These are phyloP conservation scores for Aspergillus eucalypticola DNA, from an alignment of 2,329 filamentous ascomycete genomes.

Conservation along the genomic window DNA sequence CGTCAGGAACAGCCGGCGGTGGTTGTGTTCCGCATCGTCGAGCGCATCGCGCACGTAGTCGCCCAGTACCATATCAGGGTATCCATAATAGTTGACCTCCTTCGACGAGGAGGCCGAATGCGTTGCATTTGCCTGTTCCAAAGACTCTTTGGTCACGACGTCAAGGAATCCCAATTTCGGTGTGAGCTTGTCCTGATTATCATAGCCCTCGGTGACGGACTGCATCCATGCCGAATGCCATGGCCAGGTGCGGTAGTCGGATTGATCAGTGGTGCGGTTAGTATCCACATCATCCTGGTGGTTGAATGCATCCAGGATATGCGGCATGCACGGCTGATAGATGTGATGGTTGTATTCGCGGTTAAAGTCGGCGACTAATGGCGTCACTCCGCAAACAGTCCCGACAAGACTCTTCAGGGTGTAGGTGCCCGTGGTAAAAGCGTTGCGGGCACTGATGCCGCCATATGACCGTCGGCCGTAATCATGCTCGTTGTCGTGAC, in stretches of 20 bases:
- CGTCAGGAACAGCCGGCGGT: slow-evolving; percentile 35
- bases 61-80: slow-evolving; percentile 32
- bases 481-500: slow-evolving; percentile 22
- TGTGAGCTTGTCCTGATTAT: slow-evolving; percentile 32
- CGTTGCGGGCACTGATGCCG: slow-evolving; percentile 46
- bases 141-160: slow-evolving; percentile 29
- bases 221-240: slow-evolving; percentile 39
- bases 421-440: slow-evolving; percentile 46
- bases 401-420: slow-evolving; percentile 48
- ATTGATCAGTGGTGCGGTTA: slow-evolving; percentile 11
- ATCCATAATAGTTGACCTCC: slow-evolving; percentile 38
- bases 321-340: slow-evolving; percentile 50
- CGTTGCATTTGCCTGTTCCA: slow-evolving; percentile 26
- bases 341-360: slow-evolving; percentile 45
- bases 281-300: slow-evolving; percentile 25
- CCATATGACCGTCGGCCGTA: slow-evolving; percentile 33
- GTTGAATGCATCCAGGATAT: slow-evolving; percentile 30
- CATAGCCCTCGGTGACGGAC: slow-evolving; percentile 33
- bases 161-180: slow-evolving; percentile 31
- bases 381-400: slow-evolving; percentile 47
- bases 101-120: slow-evolving; percentile 27
- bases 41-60: slow-evolving; percentile 38
- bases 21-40: slow-evolving; percentile 32
- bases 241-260: slow-evolving; percentile 34
- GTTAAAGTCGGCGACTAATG: slow-evolving; percentile 47